Evolutionary conservation across 1,284 basidiomycete genomes (phyloP).

Genomic region (Austroboletus novae-zelandiae): DNA sequence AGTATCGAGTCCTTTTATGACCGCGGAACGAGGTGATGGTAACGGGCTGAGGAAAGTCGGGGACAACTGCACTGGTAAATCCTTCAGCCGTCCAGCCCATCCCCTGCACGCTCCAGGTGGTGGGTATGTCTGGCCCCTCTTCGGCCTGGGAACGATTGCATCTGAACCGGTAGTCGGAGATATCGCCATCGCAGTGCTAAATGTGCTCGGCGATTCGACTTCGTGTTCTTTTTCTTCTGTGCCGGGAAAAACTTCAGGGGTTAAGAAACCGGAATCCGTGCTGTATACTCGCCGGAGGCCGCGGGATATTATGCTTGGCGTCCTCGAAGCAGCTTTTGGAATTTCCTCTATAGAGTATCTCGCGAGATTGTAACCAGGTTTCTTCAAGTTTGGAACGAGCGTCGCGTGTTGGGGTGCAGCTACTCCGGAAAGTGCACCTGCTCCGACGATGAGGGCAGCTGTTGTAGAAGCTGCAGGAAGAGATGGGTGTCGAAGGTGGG

Average conservation of each 20-base stretch:
- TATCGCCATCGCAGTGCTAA: constrained; percentile 10
- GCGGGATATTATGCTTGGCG: constrained; percentile 5
- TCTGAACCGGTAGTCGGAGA: constrained; percentile 20
- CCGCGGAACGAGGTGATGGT: constrained; percentile 4
- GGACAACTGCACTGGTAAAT: constrained; percentile 16
- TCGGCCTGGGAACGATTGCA: neutral
- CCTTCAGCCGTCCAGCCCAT: constrained; percentile 25
- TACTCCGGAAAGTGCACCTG: constrained; percentile 52
- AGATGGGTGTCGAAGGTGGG: constrained; percentile 17
- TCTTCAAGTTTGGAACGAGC: constrained; percentile 56
- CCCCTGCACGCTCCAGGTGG: constrained; percentile 15
- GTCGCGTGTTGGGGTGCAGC: constrained; percentile 51
- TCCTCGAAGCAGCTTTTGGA: neutral
- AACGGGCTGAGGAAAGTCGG: constrained; percentile 10
- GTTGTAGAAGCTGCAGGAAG: constrained; percentile 21
- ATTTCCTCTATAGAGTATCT: constrained; percentile 37
- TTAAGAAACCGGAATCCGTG: constrained; percentile 9
- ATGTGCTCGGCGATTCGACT: constrained; percentile 17
- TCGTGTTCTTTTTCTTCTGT: constrained; percentile 3
- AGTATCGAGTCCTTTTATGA: constrained; percentile 7
- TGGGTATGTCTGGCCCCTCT: neutral
- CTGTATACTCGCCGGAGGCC: constrained; percentile 9
- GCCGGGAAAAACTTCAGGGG: too few relatives aligned
- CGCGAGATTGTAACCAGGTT: constrained; percentile 57
- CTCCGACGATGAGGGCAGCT: constrained; percentile 57